Conservation (phyloP, 192 early-diverging fungal species). For the Ambispora gerdemannii region DNA sequence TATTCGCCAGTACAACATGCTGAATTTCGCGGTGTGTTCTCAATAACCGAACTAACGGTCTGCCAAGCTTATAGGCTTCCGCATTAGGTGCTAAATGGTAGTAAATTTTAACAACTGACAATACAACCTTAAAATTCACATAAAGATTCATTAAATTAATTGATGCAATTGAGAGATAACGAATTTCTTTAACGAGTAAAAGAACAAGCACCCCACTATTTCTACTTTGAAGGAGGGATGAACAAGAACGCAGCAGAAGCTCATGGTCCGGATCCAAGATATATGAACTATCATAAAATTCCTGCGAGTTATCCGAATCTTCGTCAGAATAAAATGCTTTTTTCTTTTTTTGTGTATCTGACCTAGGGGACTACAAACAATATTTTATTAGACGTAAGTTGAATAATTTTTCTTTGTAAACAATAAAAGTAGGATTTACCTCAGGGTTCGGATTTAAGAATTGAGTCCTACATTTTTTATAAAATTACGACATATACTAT, state of each 20-base stretch:
- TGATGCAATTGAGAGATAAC: neutral
- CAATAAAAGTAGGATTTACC: too few species aligned
- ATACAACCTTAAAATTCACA: conserved; percentile 51
- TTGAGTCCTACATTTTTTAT: too few species aligned
- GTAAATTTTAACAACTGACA: conserved; percentile 63
- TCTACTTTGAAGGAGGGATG: conserved; percentile 76
- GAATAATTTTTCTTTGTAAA: too few species aligned
- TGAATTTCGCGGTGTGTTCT: conserved; percentile 71
- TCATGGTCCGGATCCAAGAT: conserved; percentile 77
- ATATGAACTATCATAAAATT: conserved; percentile 30
- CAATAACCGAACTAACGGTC: conserved; percentile 75
- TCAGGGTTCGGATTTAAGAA: conserved; percentile 61
- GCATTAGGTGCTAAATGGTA: conserved; percentile 62
- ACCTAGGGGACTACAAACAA: conserved; percentile 16
- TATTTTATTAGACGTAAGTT: neutral
- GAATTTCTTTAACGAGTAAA: neutral
- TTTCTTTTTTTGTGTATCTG: conserved; percentile 36
- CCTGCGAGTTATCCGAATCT: conserved; percentile 43
- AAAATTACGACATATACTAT: too few species aligned
- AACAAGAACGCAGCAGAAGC: conserved; percentile 63
- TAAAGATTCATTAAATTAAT: neutral
- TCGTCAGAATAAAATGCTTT: conserved; percentile 53
- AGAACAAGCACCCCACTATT: conserved; percentile 68
- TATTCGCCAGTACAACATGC: conserved; percentile 73
- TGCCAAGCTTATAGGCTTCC: conserved; percentile 56